Base-by-base conservation (phyloP, 2,329 filamentous ascomycete genomes). In the Scolecobasidium constrictum region DNA sequence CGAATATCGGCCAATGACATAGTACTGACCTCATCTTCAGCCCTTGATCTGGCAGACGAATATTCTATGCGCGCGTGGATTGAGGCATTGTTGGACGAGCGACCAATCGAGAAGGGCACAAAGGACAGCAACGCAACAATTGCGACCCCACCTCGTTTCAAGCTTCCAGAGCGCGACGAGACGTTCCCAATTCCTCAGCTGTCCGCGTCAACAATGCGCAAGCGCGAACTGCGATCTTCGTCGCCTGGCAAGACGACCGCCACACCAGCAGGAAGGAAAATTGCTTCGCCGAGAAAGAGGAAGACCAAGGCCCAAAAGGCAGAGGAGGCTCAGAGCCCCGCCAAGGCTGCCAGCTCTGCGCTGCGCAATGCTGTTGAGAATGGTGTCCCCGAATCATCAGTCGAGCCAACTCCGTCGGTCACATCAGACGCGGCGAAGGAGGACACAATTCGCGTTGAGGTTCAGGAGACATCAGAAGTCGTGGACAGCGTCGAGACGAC, bases 61-160 rank as follows among this genome's bases (percentile, higher is more conserved):
- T 98, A 96, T 61, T 73, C 77, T 44, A 87, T 96, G 61, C 65
- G 73, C 38, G 72, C 82, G 35, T 98, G 92, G 92, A 86, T 98
- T 52, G 78, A 78, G 44, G 92, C 92, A n/a, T 73, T 98, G 15
- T 74, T 98, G 39, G 90, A 96, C 58, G 79, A 86, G n/a, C 69
- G 81, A 49, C 81, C 87, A 20, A 94, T 96, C 47, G 69, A 69
- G 37, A 75, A 75, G 56, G 73, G 71, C 42, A 69, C 75, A 19
- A 77, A 77, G 50, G 73, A 79, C 49, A 87, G 86, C 66, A 45
- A 49, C 18, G 76, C 72, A 47, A 28, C 26, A 22, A 94, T 95
- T 50, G 66, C 75, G 13, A 79, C 86, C 18, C 92, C 92, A 36
- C 92, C 92, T 17, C 82, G 78, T 52, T 94, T 84, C 56, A 78